These are phyloP conservation scores for Globisporangium solare DNA, from an alignment of 352 stramenopile genomes.

Conservation along the genomic window DNA sequence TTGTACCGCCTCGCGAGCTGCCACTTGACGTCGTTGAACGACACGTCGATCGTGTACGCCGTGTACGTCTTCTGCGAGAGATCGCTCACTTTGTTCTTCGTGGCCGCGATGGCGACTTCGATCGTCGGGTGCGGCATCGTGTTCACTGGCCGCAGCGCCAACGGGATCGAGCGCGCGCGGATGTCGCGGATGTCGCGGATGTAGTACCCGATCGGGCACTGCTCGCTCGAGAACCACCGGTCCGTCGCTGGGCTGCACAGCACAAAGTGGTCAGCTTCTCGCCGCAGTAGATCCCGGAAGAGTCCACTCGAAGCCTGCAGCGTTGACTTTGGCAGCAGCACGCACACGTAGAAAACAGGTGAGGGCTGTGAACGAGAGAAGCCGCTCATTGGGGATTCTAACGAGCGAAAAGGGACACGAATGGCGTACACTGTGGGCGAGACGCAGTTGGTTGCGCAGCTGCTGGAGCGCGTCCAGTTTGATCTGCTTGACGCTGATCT, in stretches of 20 bases:
- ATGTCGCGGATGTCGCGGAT: conserved; percentile 16
- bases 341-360: too few relatives aligned
- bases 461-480: conserved; percentile 57
- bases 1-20: conserved; percentile 64
- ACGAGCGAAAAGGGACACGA: background rate
- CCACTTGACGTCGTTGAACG: conserved; percentile 69
- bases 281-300: conserved; percentile 22
- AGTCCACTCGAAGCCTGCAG: conserved; percentile 12
- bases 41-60: conserved; percentile 61
- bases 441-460: conserved; percentile 28
- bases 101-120: conserved; percentile 49
- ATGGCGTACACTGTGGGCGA: conserved; percentile 13
- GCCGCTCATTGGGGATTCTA: background rate
- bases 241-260: conserved; percentile 30
- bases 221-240: conserved; percentile 56
- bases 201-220: conserved; percentile 38
- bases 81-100: conserved; percentile 78
- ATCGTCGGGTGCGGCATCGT: conserved; percentile 63
- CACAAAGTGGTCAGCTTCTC: conserved; percentile 46
- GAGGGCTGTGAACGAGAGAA: too few relatives aligned
- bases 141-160: conserved; percentile 38
- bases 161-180: conserved; percentile 18
- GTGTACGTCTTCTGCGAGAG: conserved; percentile 70
- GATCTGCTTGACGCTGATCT: conserved; percentile 42
- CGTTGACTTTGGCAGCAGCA: too few relatives aligned